Conservation (phyloP, 371 early-diverging fungal genomes). For the Mucor indicus region DNA sequence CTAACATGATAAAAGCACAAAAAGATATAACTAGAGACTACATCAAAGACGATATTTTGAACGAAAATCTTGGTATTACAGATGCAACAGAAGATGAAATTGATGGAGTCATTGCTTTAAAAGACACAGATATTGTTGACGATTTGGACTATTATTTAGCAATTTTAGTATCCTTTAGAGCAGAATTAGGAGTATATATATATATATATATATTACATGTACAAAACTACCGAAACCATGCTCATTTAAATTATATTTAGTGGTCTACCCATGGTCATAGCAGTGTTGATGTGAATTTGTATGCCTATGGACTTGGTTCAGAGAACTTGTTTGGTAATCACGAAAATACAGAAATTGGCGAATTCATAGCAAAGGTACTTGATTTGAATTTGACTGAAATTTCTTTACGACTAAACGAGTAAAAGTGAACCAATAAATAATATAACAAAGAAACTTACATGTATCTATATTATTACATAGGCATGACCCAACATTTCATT, state of each 20-base stretch:
- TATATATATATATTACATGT: too few species aligned
- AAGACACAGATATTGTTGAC: too few species aligned
- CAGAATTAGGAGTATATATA: slow-evolving; percentile 71
- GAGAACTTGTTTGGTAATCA: slow-evolving; percentile 60
- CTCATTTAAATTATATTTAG: too few species aligned
- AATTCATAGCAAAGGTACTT: slow-evolving; percentile 63
- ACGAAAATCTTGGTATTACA: slow-evolving; percentile 59
- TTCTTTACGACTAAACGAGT: too few species aligned
- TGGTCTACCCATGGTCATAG: slow-evolving; percentile 94
- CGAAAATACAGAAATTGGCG: slow-evolving; percentile 88
- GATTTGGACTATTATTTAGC: slow-evolving; percentile 61
- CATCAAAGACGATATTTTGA: slow-evolving; percentile 49
- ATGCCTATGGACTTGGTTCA: slow-evolving; percentile 63
- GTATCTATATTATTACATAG: slow-evolving; percentile 9
- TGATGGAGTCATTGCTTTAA: slow-evolving; percentile 24
- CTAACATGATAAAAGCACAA: slow-evolving; percentile 35
- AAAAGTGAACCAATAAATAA: too few species aligned
- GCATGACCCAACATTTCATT: slow-evolving; percentile 20
- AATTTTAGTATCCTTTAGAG: slow-evolving; percentile 67
- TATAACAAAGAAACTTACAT: too few species aligned
- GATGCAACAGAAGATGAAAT: slow-evolving; percentile 72
- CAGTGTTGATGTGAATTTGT: slow-evolving; percentile 93
- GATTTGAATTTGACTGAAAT: slow-evolving; percentile 59
- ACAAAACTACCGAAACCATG: too few species aligned
- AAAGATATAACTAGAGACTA: slow-evolving; percentile 15